Base-by-base conservation (phyloP, 805 yeast species). In the Metschnikowia anglica region DNA sequence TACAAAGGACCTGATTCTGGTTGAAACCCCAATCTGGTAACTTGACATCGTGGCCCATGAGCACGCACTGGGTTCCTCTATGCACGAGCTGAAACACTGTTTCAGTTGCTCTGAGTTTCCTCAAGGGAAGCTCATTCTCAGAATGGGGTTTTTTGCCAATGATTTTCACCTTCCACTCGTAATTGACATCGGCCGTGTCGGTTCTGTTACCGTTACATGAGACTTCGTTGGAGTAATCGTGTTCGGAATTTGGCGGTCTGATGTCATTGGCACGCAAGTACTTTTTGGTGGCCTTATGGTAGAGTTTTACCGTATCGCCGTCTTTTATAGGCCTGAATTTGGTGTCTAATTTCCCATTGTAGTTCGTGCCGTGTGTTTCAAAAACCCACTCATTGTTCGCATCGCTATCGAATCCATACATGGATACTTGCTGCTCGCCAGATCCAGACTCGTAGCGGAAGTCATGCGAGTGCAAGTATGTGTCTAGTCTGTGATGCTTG, bases 1-100 rank as follows among this genome's bases (percentile, higher is more conserved):
- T 76, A 62, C 99, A 93, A 30, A 88, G 66, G 9, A 91, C 95
- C 69, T 93, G 99, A 64, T 85, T 87, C 61, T 89, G 97, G 46
- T 73, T 74, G 53, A 75, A 77, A 1, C 86, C 97, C 95, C 95
- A 86, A 6, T 73, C 74, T n/a, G 97, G 97, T 30, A 93, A 70
- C 57, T 73, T 77, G 16, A 74, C 74, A 34, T 76, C 77, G 59
- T 90, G 95, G n/a, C 89, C 80, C 53, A 88, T 63, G 43, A 93
- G 62, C 15, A 72, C 70, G 63, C 99, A 93, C 23, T 75, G 72
- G 23, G 85, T 77, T 29, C 82, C 81, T 13, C 72, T 64, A 62
- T 87, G 95, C 41, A 73, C 67, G 15, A 91, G 65, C 59, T 79
- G 82, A 66, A 93, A 82, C 20, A 81, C 72, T n/a, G 87, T 63